phyloP scores from a whole-genome alignment of 805 yeast genomes.

The Yarrowia porcina region DNA sequence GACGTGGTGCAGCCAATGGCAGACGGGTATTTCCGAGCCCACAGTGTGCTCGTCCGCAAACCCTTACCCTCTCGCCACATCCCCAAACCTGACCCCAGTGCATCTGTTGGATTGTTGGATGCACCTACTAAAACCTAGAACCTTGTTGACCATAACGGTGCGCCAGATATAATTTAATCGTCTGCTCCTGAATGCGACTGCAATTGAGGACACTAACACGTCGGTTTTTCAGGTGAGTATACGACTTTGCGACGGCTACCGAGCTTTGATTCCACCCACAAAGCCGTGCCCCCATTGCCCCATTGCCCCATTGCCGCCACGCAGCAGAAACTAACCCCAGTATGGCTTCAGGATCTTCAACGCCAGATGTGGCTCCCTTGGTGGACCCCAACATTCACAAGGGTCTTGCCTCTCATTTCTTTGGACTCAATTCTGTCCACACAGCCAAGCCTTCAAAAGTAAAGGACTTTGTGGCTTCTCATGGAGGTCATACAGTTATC shows the following conservation, averaged over 20 bases:
- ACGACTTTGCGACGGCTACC: neutral
- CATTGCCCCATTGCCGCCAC: too few species aligned
- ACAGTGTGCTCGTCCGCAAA: neutral
- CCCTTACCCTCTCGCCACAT: neutral
- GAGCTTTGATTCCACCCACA: neutral
- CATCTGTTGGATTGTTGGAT: slow-evolving; percentile 25
- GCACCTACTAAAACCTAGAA: slow-evolving; percentile 22
- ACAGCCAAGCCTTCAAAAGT: slow-evolving; percentile 67
- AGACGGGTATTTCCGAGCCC: neutral
- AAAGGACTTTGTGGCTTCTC: slow-evolving; percentile 77
- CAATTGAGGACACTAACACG: slow-evolving; percentile 16
- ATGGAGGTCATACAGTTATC: slow-evolving; percentile 95
- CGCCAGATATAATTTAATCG: slow-evolving; percentile 18
- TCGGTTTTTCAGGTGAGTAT: slow-evolving; percentile 22
- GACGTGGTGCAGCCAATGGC: neutral
- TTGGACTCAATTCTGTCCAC: slow-evolving; percentile 76
- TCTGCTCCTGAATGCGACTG: slow-evolving; percentile 25
- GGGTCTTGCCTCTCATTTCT: slow-evolving; percentile 64
- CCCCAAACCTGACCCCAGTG: slow-evolving; percentile 11
- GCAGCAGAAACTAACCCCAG: slow-evolving; percentile 6
- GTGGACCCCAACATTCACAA: slow-evolving; percentile 28
- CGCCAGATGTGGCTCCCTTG: slow-evolving; percentile 22
- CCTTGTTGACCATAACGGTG: slow-evolving; percentile 25
- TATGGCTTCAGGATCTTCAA: slow-evolving; percentile 26
- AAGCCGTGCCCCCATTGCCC: neutral